Percentiles rank a stretch among this genome's conserved stretches.
These are phyloP conservation scores for Cymbopogon citratus DNA, from an alignment of 176 grass and related monocot species.

Conservation along the genomic window DNA sequence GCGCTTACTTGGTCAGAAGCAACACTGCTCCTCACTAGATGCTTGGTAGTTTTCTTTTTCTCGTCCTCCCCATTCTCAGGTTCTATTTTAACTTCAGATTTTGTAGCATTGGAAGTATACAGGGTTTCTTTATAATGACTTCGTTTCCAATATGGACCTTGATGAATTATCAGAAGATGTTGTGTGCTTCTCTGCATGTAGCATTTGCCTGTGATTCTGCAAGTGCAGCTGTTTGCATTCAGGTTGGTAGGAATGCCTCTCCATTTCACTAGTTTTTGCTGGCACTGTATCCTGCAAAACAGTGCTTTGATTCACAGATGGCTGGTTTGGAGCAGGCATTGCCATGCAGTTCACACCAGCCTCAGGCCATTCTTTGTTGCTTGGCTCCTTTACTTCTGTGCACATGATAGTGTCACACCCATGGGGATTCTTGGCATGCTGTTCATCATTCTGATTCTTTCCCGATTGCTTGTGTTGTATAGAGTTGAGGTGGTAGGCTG, in stretches of 20 bases:
- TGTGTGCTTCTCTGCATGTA: not conserved
- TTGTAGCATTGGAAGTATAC: conserved; percentile 26
- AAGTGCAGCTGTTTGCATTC: conserved; percentile 32
- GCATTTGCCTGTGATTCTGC: conserved; percentile 27
- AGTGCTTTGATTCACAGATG: conserved; percentile 27
- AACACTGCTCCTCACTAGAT: conserved; percentile 23
- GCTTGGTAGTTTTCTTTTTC: conserved; percentile 33
- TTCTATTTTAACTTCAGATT: conserved; percentile 14
- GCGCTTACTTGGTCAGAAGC: conserved; percentile 36
- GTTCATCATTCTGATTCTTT: conserved; percentile 33
- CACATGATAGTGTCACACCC: conserved; percentile 34
- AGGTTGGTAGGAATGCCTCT: conserved; percentile 49
- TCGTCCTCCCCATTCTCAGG: conserved; percentile 17
- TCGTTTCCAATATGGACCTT: conserved; percentile 14
- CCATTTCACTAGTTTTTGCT: conserved; percentile 47
- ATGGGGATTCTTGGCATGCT: conserved; percentile 26
- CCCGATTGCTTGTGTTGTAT: conserved; percentile 26
- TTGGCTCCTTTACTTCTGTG: conserved; percentile 40
- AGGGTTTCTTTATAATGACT: not conserved
- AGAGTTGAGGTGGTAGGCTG: too few species aligned
- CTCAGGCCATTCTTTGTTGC: conserved; percentile 38
- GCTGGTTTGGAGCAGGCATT: conserved; percentile 19
- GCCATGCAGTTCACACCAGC: conserved; percentile 3
- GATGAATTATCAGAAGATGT: not conserved
- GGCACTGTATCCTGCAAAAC: conserved; percentile 4